Conservation (phyloP, 2,329 filamentous ascomycete species). For the Beauveria asiatica region DNA sequence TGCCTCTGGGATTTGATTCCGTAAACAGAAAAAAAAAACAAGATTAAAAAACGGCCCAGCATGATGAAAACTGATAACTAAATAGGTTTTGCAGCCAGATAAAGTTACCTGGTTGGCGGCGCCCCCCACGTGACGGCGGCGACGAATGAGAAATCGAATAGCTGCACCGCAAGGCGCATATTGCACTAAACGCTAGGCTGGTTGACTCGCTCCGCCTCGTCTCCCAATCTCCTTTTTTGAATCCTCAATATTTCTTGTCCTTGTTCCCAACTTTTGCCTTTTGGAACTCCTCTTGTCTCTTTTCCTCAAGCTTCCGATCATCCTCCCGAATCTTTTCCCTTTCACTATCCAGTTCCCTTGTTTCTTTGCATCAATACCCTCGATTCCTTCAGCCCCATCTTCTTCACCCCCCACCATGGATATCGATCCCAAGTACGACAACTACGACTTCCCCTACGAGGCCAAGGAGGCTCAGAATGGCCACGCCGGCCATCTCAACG, state of each 20-base stretch:
- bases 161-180: neutral
- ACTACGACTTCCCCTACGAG: slow-evolving; percentile 86
- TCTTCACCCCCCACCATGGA: slow-evolving; percentile 34
- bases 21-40: no score
- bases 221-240: slow-evolving; percentile 3
- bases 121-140: no score
- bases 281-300: neutral
- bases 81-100: no score
- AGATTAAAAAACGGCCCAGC: no score
- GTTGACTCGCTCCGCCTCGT: slow-evolving; percentile 8
- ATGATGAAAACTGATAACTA: no score
- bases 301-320: neutral
- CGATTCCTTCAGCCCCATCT: slow-evolving; percentile 1
- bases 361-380: slow-evolving; percentile 1
- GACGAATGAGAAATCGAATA: no score
- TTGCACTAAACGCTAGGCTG: slow-evolving; percentile 1
- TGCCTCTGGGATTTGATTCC: no score
- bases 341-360: neutral
- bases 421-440: slow-evolving; percentile 84
- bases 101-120: no score
- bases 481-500: slow-evolving; percentile 80
- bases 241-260: neutral
- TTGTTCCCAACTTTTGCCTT: slow-evolving; percentile 6
- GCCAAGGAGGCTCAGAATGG: slow-evolving; percentile 62
- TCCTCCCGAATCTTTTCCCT: neutral